Evolutionary conservation across 2,329 filamentous ascomycete species (phyloP).

Genomic region (Calonectria pteridis): DNA sequence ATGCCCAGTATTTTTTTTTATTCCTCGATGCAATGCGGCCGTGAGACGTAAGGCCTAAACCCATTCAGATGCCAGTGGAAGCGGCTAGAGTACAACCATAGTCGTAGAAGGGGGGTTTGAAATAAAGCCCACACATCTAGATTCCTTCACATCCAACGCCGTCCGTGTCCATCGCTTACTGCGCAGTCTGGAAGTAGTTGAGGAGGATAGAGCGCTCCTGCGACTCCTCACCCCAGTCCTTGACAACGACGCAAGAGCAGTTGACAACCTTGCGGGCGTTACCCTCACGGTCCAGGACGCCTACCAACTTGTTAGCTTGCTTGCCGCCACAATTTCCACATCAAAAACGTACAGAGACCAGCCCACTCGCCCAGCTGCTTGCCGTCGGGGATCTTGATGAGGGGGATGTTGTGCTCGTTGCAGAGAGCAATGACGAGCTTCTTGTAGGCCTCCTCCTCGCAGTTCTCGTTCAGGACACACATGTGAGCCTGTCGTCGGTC

Average conservation of each 20-base stretch:
- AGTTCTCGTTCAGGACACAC: conserved; percentile 99
- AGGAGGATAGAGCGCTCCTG: conserved; percentile 99
- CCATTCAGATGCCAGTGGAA: conserved; percentile 61
- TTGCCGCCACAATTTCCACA: conserved; percentile 8
- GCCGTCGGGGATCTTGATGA: conserved; percentile 99
- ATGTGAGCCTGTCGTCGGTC: conserved; percentile 99
- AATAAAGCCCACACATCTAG: conserved; percentile 54
- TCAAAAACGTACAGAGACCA: conserved; percentile 87
- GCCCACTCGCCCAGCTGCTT: conserved; percentile 99
- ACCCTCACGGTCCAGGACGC: conserved; percentile 98
- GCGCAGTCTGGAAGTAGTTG: conserved; percentile 99
- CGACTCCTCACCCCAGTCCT: conserved; percentile 99
- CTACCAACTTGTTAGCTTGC: conserved; percentile 62
- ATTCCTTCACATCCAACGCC: conserved; percentile 53
- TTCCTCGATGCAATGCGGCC: conserved; percentile 54
- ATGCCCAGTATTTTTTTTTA: conserved; percentile 55
- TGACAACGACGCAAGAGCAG: conserved; percentile 99
- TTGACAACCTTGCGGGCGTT: conserved; percentile 99
- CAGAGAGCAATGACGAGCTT: conserved; percentile 99
- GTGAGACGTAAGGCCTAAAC: conserved; percentile 49
- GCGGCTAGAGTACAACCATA: conserved; percentile 61
- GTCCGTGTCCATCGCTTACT: conserved; percentile 59
- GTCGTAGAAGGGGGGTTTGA: conserved; percentile 51
- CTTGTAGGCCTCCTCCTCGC: conserved; percentile 99
- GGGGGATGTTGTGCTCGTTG: conserved; percentile 99